These are phyloP conservation scores for Capsella bursapastoris DNA, from an alignment of 345 rosid species.

Conservation along the genomic window DNA sequence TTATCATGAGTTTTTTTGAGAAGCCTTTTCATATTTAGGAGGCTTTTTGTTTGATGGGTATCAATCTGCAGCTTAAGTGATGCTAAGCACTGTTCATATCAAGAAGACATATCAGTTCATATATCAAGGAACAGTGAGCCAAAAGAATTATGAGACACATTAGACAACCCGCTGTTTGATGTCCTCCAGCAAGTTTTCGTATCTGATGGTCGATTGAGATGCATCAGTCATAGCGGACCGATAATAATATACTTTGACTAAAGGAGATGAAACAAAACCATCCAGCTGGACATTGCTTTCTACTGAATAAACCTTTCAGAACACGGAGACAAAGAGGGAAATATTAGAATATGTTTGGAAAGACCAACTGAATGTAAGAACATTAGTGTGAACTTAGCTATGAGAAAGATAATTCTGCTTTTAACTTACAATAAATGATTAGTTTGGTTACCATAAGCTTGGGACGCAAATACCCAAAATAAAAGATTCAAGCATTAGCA, in stretches of 20 bases:
- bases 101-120: conserved; percentile 40
- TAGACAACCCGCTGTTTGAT: conserved; percentile 63
- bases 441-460: conserved; percentile 27
- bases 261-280: conserved; percentile 71
- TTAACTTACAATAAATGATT: conserved; percentile 22
- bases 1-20: conserved; percentile 73
- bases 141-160: conserved; percentile 32
- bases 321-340: conserved; percentile 22
- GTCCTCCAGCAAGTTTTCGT: conserved; percentile 51
- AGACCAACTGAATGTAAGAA: conserved; percentile 19
- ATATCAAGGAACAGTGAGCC: conserved; percentile 27
- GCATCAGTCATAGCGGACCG: conserved; percentile 49
- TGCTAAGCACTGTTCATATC: conserved; percentile 67
- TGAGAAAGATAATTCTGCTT: conserved; percentile 18
- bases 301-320: conserved; percentile 74
- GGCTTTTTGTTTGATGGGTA: conserved; percentile 53
- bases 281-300: conserved; percentile 69
- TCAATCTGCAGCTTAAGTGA: conserved; percentile 55
- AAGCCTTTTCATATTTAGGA: conserved; percentile 54
- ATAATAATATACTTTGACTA: conserved; percentile 63
- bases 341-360: conserved; percentile 22
- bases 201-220: conserved; percentile 44
- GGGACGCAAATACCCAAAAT: conserved; percentile 23
- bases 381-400: conserved; percentile 3
- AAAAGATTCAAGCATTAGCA: conserved; percentile 13